Base-by-base conservation (phyloP, 1,139 yeast species). In the Kodamaea plutei region DNA sequence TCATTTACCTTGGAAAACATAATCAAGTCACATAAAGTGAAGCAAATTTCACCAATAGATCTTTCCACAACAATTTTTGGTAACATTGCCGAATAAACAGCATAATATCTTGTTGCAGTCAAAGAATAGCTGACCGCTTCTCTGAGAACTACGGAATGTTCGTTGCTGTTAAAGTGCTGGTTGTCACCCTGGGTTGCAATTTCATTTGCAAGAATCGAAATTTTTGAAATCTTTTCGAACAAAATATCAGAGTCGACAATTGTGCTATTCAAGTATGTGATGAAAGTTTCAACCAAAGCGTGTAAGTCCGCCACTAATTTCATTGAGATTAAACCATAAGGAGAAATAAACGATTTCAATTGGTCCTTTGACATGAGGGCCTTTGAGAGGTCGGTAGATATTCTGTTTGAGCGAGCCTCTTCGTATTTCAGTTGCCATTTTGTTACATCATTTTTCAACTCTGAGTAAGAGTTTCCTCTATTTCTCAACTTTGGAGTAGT, bases 11-110 rank as follows among this genome's bases (percentile, higher is more conserved):
- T 82, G 19, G 73, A 78, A 5, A 67, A 59, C 18, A 75, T 64
- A 18, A 84, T 57, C 37, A 84, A 68, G 44, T 84, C 94, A 48
- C 89, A 79, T 9, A 87, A 72, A 2, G 88, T 69, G 47, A 80
- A 81, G 9, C 80, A 69, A 27, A 89, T 61, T 49, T 88, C 96
- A 20, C 85, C 74, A 8, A 87, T 64, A 0, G 96, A 82, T 15
- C 89, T 77, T 56, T 87, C 85, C 23, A 89, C 68, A 7, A 88
- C 72, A 20, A 84, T 64, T 34, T 72, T 72, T 1, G 97, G 96
- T 32, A 87, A 60, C 9, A 84, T 50, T 6, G 72, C 71, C 5
- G 73, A 64, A 39, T 84, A 79, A 5, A 78, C 61, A 1, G 85
- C 78, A 54, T 67, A 84, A 51, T 87, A 87, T 47, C 96, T 72